Conservation (phyloP, 2,329 filamentous ascomycete species). For the Drechslerella stenobrocha region DNA sequence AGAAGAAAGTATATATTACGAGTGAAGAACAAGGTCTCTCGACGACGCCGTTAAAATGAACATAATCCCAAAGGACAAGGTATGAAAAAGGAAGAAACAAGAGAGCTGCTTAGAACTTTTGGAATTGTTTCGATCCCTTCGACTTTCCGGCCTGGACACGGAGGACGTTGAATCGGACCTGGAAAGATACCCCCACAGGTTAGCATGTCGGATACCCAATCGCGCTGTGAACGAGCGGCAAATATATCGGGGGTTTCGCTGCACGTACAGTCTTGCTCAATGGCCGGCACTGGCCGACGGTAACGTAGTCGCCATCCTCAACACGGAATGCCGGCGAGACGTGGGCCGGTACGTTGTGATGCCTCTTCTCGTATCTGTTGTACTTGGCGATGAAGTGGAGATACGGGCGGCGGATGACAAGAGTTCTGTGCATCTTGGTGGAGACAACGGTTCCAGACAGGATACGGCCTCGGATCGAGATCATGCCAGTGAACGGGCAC, state of each 20-base stretch:
- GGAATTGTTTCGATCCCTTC: slow-evolving; percentile 97
- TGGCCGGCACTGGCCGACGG: slow-evolving; percentile 98
- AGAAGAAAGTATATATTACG: slow-evolving; percentile 46
- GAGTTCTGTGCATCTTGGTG: slow-evolving; percentile 99
- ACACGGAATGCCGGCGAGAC: slow-evolving; percentile 99
- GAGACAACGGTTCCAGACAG: slow-evolving; percentile 98
- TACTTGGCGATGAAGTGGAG: slow-evolving; percentile 99
- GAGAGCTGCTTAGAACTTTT: slow-evolving; percentile 78
- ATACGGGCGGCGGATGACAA: slow-evolving; percentile 99
- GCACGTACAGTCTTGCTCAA: slow-evolving; percentile 96
- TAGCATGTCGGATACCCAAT: too few relatives aligned
- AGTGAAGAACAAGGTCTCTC: slow-evolving; percentile 41
- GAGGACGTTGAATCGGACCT: slow-evolving; percentile 99
- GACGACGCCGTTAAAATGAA: slow-evolving; percentile 49
- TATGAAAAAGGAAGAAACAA: slow-evolving; percentile 22
- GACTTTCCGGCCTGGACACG: slow-evolving; percentile 96
- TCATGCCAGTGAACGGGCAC: slow-evolving; percentile 98
- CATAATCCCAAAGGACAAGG: slow-evolving; percentile 42
- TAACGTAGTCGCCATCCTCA: slow-evolving; percentile 98
- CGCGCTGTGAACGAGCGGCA: too few relatives aligned
- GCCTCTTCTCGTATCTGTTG: slow-evolving; percentile 99
- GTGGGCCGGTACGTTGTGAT: slow-evolving; percentile 99
- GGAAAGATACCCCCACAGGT: too few relatives aligned
- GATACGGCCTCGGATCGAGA: slow-evolving; percentile 99
- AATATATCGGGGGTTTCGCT: too few relatives aligned